A percentile compares a stretch with the other conserved stretches of the same genome.
Evolutionary conservation across 2,329 filamentous ascomycete genomes (phyloP).

Genomic region (Neofusicoccum laricinum): DNA sequence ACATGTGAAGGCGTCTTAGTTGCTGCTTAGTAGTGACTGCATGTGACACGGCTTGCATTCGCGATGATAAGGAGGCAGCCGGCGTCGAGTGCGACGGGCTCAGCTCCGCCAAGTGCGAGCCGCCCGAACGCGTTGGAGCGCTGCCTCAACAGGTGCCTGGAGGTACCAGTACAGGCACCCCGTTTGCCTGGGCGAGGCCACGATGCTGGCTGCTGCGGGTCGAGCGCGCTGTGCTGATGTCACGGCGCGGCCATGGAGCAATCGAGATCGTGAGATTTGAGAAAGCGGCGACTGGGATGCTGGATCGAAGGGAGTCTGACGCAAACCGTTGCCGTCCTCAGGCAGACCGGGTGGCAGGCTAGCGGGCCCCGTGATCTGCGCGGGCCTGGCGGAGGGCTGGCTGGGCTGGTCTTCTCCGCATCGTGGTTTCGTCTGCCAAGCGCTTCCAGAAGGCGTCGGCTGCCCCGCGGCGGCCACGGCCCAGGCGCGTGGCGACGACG

Average conservation of each 20-base stretch:
- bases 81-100: background rate
- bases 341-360: background rate
- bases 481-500: background rate
- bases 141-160: background rate
- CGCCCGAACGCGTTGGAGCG: background rate
- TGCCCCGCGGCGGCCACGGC: background rate
- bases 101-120: background rate
- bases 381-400: background rate
- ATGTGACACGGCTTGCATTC: background rate
- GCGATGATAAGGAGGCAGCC: background rate
- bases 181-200: background rate
- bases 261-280: background rate
- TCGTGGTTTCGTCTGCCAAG: conserved; percentile 4
- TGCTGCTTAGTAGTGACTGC: background rate
- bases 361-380: background rate
- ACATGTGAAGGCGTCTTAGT: background rate
- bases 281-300: background rate
- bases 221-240: background rate
- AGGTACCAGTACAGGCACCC: too few relatives aligned
- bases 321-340: background rate
- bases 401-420: background rate
- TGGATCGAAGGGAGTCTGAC: background rate
- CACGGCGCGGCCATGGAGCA: background rate
- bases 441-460: background rate
- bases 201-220: background rate